phyloP scores from a whole-genome alignment of 2,329 filamentous ascomycete species.

The Pyrenochaeta sp. region DNA sequence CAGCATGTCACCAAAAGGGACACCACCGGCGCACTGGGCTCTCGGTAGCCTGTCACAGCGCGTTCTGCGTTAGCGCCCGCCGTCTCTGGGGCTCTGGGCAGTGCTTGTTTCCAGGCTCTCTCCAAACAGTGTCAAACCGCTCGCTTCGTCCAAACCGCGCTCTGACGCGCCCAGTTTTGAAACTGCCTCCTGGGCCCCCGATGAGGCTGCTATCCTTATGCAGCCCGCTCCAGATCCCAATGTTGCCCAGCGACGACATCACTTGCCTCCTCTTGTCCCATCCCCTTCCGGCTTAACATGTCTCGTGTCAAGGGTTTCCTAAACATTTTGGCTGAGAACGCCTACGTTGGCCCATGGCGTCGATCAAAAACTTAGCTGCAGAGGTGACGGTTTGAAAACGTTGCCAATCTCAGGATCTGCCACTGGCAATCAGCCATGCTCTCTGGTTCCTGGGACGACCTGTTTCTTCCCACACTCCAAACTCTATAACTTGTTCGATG shows the following conservation, averaged over 20 bases:
- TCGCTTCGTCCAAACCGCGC: conserved; percentile 44
- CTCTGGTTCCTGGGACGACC: conserved; percentile 30
- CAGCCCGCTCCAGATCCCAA: conserved; percentile 31
- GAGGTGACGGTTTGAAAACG: conserved; percentile 53
- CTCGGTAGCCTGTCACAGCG: conserved; percentile 35
- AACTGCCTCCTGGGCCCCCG: conserved; percentile 45
- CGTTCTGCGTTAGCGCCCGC: conserved; percentile 48
- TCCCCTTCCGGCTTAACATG: conserved; percentile 47
- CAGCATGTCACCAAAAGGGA: conserved; percentile 10
- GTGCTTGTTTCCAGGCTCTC: conserved; percentile 48
- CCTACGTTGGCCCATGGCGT: conserved; percentile 41
- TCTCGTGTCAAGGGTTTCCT: conserved; percentile 49
- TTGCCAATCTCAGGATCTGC: conserved; percentile 50
- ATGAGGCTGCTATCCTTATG: conserved; percentile 42
- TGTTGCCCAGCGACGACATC: conserved; percentile 36
- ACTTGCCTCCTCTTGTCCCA: conserved; percentile 31
- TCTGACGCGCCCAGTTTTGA: conserved; percentile 51
- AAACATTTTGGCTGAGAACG: conserved; percentile 47
- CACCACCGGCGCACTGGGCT: conserved; percentile 39
- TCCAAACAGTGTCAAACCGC: conserved; percentile 50
- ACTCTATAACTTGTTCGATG: conserved; percentile 47
- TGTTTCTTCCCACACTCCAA: conserved; percentile 41
- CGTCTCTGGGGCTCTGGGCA: conserved; percentile 37
- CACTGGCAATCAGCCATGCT: conserved; percentile 51
- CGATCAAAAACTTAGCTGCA: conserved; percentile 49